Evolutionary conservation across 768 basidiomycete genomes (phyloP).

Genomic region (Mycena metata): DNA sequence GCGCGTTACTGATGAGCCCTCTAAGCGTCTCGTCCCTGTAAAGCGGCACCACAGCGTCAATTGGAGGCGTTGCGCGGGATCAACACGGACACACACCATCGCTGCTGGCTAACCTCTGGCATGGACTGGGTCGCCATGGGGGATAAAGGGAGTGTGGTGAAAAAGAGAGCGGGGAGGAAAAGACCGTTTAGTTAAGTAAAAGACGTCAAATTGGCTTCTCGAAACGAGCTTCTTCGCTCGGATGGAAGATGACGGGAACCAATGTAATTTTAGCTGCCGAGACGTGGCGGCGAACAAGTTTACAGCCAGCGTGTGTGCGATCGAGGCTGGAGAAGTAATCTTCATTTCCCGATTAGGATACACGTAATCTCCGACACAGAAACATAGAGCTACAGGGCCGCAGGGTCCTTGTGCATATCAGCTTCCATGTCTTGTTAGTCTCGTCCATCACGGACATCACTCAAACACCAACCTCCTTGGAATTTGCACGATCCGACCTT

Average conservation of each 20-base stretch:
- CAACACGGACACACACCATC: slow-evolving; percentile 64
- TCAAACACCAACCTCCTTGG: slow-evolving; percentile 61
- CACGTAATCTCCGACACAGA: slow-evolving; percentile 15
- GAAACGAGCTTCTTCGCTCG: slow-evolving; percentile 62
- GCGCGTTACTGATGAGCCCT: slow-evolving; percentile 67
- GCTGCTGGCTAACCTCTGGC: slow-evolving; percentile 68
- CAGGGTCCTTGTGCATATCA: slow-evolving; percentile 55
- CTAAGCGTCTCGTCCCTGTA: slow-evolving; percentile 77
- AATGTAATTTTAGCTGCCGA: slow-evolving; percentile 51
- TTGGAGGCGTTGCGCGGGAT: slow-evolving; percentile 34
- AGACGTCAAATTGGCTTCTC: slow-evolving; percentile 55
- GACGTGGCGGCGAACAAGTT: slow-evolving; percentile 38
- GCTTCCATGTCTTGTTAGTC: slow-evolving; percentile 42
- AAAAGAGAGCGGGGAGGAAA: slow-evolving; percentile 43
- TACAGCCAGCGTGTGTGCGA: too few species aligned
- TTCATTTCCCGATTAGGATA: slow-evolving; percentile 35
- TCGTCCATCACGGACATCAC: slow-evolving; percentile 19
- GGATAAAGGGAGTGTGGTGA: slow-evolving; percentile 50
- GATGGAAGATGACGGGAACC: slow-evolving; percentile 64
- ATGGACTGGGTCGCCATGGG: slow-evolving; percentile 68
- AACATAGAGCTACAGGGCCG: slow-evolving; percentile 22
- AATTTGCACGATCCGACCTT: slow-evolving; percentile 75
- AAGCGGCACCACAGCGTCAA: neutral
- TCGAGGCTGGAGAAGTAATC: neutral
- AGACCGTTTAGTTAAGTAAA: slow-evolving; percentile 54